Evolutionary conservation across 2,329 filamentous ascomycete species (phyloP), one percentile per base, ranked within the genome.

Genomic region (Cladosporium halotolerans): DNA sequence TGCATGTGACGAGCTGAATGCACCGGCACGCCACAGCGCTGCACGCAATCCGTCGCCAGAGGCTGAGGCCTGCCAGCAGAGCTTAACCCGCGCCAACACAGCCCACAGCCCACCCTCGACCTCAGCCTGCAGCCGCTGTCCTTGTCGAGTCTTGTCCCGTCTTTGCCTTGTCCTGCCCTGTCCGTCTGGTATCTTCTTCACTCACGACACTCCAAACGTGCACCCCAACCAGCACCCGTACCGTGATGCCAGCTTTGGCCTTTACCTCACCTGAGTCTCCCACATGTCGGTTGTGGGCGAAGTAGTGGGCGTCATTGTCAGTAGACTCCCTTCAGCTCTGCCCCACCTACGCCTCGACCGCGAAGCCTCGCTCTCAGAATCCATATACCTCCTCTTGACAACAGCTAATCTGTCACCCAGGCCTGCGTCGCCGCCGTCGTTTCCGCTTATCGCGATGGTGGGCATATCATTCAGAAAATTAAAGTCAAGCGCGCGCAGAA

Each of bases 401-500:
- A 31, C 40, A n/a, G n/a, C 48, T 51, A 31, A 51, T 40, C 32
- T 39, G 18, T n/a, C 32, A 4, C 11, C 40, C 33, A 65, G 62
- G 54, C 59, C 52, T 64, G 62, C 52, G 58, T 66, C 23, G 63
- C 60, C 39, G 60, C 57, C 23, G 57, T 61, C 38, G 59, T 60
- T 44, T 58, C 58, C 34, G 60, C 62, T 31, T 65, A 64, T 59
- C 55, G 57, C 41, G 63, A 65, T 48, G 63, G 63, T 39, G 58
- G 58, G 19, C 60, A 58, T 41, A 68, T 67, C 41, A 61, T 68
- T 43, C 52, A 64, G 40, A 62, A 63, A 59, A 65, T 68, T 57
- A 67, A 68, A 55, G 57, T 58, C 46, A 63, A 62, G 55, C 60
- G 65, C 42, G 62, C 62, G 5, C 47, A 58, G 19, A 63, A 62